Evolutionary conservation across 805 yeast species (phyloP), one percentile per base, ranked within the genome.

Genomic region (Lachancea sp.): DNA sequence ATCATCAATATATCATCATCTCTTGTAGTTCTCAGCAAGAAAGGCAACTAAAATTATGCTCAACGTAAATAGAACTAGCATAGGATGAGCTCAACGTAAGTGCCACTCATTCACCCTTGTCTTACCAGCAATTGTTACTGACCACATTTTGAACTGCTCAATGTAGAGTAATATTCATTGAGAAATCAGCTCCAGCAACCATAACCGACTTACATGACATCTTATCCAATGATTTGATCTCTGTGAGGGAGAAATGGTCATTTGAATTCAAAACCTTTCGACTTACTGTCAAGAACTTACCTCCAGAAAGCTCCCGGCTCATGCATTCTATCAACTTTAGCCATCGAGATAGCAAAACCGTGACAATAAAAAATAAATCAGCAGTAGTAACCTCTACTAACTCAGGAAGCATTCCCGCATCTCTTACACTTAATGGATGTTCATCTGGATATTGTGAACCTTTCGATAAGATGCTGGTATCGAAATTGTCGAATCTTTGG

Each of bases 401-500:
- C 9, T 40, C 42, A n/a, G 38, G 39, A 3, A 42, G 31, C 36
- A 41, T 46, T 3, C 49, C 55, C 1, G 43, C 30, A 15, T 48
- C 29, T 5, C 46, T 49, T 8, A 23, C 51, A 15, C 40, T 47
- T 11, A 54, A 52, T 32, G 50, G 48, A 5, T 52, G 60, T 30
- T 48, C 51, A 21, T 46, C 52, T 3, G 57, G 57, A 8, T 46
- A 42, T 21, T 49, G 51, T 9, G 59, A 52, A 23, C 38, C 62
- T 3, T 44, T 60, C 28, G 63, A 60, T 33, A 23, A 38, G 9
- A 42, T 60, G 4, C 24, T 60, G 15, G 32, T 47, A 0, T 45
- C 47, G 8, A 58, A 55, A 34, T 49, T 60, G 15, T 51, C 61
- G 2, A 59, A 56, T 40, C 50, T 60, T 13, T 60, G 65, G 65